These are phyloP conservation scores for Aegilops longissima DNA, from an alignment of 176 grass and related monocot genomes.

Conservation along the genomic window DNA sequence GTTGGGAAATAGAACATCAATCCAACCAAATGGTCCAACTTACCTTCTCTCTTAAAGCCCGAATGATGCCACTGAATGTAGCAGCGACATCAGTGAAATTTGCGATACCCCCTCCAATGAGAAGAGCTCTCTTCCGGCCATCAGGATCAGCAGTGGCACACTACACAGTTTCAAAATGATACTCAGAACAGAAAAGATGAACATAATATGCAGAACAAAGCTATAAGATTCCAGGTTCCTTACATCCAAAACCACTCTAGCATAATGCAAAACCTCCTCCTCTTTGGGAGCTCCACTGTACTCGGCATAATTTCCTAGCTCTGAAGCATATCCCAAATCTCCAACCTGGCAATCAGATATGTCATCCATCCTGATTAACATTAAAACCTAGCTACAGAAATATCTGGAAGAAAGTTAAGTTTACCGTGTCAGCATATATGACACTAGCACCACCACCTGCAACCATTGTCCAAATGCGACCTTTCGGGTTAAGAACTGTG, in stretches of 20 bases:
- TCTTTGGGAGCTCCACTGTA: slow-evolving; percentile 97
- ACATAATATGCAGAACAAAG: neutral
- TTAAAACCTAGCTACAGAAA: slow-evolving; percentile 1
- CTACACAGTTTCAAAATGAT: slow-evolving; percentile 31
- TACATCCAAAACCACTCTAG: slow-evolving; percentile 96
- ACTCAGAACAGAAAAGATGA: neutral
- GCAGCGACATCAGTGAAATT: slow-evolving; percentile 98
- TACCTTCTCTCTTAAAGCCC: slow-evolving; percentile 95
- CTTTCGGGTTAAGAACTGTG: slow-evolving; percentile 88
- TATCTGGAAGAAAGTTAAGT: slow-evolving; percentile 17
- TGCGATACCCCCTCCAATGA: slow-evolving; percentile 94
- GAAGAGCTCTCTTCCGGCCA: slow-evolving; percentile 85
- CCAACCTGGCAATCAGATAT: slow-evolving; percentile 56
- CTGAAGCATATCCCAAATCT: slow-evolving; percentile 89
- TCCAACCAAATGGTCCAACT: neutral
- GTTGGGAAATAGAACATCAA: slow-evolving; percentile 22
- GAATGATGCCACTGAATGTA: slow-evolving; percentile 90
- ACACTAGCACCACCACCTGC: slow-evolving; percentile 95
- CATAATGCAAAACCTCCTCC: slow-evolving; percentile 93
- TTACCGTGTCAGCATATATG: slow-evolving; percentile 96
- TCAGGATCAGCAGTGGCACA: slow-evolving; percentile 86
- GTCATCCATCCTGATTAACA: neutral
- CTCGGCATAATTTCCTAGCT: slow-evolving; percentile 95
- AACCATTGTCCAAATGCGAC: slow-evolving; percentile 99
- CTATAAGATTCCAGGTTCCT: neutral